Evolutionary conservation across 257 asterid species (phyloP).

Genomic region (Echium plantagineum): DNA sequence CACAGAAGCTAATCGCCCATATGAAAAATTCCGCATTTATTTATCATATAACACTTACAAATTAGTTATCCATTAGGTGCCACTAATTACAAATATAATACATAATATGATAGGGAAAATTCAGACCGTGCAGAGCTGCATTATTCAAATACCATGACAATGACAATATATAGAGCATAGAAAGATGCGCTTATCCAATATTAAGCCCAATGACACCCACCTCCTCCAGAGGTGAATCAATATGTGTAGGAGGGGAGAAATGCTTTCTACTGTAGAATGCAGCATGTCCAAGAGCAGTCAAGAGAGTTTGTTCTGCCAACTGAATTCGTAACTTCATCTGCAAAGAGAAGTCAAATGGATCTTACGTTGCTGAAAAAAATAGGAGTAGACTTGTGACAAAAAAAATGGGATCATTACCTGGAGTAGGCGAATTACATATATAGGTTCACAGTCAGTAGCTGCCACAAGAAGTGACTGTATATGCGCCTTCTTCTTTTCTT

Average conservation of each 20-base stretch:
- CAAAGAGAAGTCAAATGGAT: slow-evolving; percentile 29
- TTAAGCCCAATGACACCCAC: slow-evolving; percentile 23
- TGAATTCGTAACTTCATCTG: slow-evolving; percentile 90
- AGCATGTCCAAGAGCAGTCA: slow-evolving; percentile 82
- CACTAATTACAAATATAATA: no score
- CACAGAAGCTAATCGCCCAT: no score
- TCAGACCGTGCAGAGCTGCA: no score
- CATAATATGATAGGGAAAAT: no score
- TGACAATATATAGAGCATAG: no score
- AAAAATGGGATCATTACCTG: slow-evolving; percentile 39
- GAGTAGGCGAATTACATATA: slow-evolving; percentile 84
- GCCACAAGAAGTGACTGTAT: slow-evolving; percentile 84
- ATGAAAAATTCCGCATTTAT: no score
- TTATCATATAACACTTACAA: no score
- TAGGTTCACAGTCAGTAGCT: slow-evolving; percentile 96
- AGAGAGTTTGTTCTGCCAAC: slow-evolving; percentile 82
- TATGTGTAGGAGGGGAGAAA: slow-evolving; percentile 42
- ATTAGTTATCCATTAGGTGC: no score
- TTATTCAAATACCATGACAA: no score
- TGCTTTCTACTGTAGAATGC: slow-evolving; percentile 57
- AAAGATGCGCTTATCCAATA: no score
- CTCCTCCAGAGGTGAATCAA: slow-evolving; percentile 65
- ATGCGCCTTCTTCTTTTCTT: slow-evolving; percentile 80
- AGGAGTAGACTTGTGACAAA: slow-evolving; percentile 9
- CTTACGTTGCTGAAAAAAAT: slow-evolving; percentile 14